Evolutionary conservation across 345 rosid genomes (phyloP).

Genomic region (Gossypium raimondii): DNA sequence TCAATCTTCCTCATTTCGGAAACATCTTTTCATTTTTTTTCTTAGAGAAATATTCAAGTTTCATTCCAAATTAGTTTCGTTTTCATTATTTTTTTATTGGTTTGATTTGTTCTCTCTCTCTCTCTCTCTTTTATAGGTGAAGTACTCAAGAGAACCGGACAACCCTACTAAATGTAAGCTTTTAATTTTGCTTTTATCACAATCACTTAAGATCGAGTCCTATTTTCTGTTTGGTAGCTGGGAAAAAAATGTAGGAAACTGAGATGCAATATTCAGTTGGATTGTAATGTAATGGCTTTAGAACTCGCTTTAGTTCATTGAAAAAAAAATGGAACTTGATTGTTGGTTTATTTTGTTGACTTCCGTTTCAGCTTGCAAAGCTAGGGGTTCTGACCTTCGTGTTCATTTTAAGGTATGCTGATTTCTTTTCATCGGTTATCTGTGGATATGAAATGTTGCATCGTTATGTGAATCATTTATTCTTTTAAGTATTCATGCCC

Average conservation of each 20-base stretch:
- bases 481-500: too few relatives aligned
- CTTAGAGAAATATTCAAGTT: neutral
- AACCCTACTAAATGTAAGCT: slow-evolving; percentile 71
- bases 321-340: neutral
- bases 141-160: slow-evolving; percentile 71
- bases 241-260: neutral
- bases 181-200: neutral
- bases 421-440: neutral
- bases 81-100: neutral
- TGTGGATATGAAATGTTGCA: neutral
- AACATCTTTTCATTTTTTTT: neutral
- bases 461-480: neutral
- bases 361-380: slow-evolving; percentile 61
- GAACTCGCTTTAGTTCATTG: slow-evolving; percentile 1
- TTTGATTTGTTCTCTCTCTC: neutral
- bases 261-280: neutral
- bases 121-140: slow-evolving; percentile 38
- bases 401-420: slow-evolving; percentile 67
- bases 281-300: neutral
- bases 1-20: neutral
- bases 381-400: slow-evolving; percentile 68
- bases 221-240: neutral
- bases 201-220: neutral
- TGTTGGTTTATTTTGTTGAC: neutral
- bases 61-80: neutral